Evolutionary conservation across 495 filamentous ascomycete species (phyloP), one percentile per base, ranked within the genome.

Genomic region (Trichodelitschia bisporula): DNA sequence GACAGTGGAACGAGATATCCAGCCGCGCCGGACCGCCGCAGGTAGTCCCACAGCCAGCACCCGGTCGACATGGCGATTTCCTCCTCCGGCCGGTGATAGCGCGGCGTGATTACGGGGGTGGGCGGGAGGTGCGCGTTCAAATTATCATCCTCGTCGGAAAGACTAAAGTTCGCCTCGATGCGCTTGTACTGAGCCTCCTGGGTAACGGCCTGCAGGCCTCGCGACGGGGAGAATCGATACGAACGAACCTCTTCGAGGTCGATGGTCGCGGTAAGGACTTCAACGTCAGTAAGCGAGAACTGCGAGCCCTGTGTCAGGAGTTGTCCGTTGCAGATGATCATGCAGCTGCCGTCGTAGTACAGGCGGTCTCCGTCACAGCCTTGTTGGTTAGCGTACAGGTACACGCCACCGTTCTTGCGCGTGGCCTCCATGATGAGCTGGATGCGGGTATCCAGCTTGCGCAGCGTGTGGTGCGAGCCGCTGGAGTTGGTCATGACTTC

Each of bases 21-120:
- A 3, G 64, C 67, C 11, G 58, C 56, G 11, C 56, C 56, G 12
- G 57, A 72, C 30, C 77, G 46, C 2, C 75, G 56, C 1, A 89
- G 62, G 36, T 89, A 91, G 40, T 90, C 77, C 77, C 79, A 92
- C 0, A 92, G 51, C 56, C 67, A 92, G 43, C 68, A 72, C 1
- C 66, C 77, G 0, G 68, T 60, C 0, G 64, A 62, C 0, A 80
- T 54, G 0, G 69, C 66, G 37, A 84, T 74, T 36, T 89, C 77
- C 40, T 82, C 73, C 42, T 80, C 73, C 0, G 71, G 68, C 0
- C 48, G 41, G 46, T 79, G 70, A 30, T 62, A 65, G 3, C 58
- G 49, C 1, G 59, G 50, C 17, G 54, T 37, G 18, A 63, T 36
- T 13, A 15, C 33, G 4, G 11, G 3, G 3, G 39, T 32, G 14